phyloP scores from a whole-genome alignment of 2,329 filamentous ascomycete genomes.

The Colletotrichum brevisporum region DNA sequence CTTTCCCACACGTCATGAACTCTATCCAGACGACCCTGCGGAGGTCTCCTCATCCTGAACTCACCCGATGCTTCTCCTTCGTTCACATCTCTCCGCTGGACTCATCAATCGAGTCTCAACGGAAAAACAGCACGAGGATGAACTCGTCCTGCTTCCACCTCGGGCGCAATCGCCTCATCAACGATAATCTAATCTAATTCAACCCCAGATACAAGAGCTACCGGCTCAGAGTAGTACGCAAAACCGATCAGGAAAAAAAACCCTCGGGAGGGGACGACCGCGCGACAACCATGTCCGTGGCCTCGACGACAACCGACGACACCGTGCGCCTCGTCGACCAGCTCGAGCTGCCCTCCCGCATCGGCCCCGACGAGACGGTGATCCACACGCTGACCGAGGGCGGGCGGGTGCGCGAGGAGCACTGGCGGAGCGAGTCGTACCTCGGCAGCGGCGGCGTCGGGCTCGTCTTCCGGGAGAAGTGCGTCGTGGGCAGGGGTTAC shows the following conservation, averaged over 20 bases:
- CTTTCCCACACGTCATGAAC: conserved; percentile 19
- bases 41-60: background rate
- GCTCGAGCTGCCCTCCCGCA: conserved; percentile 14
- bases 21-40: conserved; percentile 2
- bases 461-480: conserved; percentile 22
- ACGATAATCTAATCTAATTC: too few relatives aligned
- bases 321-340: conserved; percentile 19
- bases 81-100: background rate
- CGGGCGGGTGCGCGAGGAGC: conserved; percentile 9
- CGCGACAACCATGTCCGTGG: background rate
- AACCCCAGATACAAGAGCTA: too few relatives aligned
- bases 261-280: background rate
- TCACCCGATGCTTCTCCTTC: too few relatives aligned
- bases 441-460: conserved; percentile 23
- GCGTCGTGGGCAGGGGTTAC: conserved; percentile 4
- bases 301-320: conserved; percentile 7
- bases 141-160: too few relatives aligned
- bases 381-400: conserved; percentile 11
- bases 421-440: conserved; percentile 23
- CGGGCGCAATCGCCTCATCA: too few relatives aligned
- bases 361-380: conserved; percentile 21
- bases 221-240: too few relatives aligned
- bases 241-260: background rate
- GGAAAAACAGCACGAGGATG: too few relatives aligned
- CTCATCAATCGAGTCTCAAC: background rate